A percentile compares a stretch with the other conserved stretches of the same genome.
Conservation (phyloP, 306 rosid genomes). For the Castanea mollissima region DNA sequence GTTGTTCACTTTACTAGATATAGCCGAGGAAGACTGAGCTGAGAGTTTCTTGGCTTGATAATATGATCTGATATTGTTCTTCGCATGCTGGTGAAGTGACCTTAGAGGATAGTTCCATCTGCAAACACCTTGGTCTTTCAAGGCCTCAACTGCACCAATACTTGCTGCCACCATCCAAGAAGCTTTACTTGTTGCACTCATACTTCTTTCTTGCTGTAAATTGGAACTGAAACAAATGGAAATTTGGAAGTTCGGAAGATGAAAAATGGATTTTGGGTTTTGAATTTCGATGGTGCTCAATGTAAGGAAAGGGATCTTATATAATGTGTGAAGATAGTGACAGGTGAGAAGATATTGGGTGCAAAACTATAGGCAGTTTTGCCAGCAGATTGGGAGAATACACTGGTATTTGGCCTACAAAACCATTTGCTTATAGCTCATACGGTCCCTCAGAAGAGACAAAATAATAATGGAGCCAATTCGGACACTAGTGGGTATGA, state of each 20-base stretch:
- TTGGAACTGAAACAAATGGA: background rate
- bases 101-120: conserved; percentile 25
- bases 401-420: background rate
- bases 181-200: conserved; percentile 22
- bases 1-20: background rate
- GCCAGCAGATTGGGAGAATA: conserved; percentile 12
- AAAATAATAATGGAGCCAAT: too few species aligned
- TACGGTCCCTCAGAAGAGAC: too few species aligned
- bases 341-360: background rate
- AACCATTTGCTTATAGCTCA: background rate
- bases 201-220: background rate
- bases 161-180: conserved; percentile 26
- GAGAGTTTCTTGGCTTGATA: conserved; percentile 10
- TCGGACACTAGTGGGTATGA: too few species aligned
- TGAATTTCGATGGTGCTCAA: background rate
- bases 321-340: background rate
- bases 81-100: conserved; percentile 26
- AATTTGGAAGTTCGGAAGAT: background rate
- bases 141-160: conserved; percentile 33
- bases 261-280: background rate
- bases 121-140: conserved; percentile 32
- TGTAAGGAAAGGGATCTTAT: background rate
- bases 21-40: conserved; percentile 10
- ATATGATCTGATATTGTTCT: conserved; percentile 19
- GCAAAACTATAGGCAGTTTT: background rate